phyloP scores from a whole-genome alignment of 768 basidiomycete genomes.

The Mycena albidolilacea region DNA sequence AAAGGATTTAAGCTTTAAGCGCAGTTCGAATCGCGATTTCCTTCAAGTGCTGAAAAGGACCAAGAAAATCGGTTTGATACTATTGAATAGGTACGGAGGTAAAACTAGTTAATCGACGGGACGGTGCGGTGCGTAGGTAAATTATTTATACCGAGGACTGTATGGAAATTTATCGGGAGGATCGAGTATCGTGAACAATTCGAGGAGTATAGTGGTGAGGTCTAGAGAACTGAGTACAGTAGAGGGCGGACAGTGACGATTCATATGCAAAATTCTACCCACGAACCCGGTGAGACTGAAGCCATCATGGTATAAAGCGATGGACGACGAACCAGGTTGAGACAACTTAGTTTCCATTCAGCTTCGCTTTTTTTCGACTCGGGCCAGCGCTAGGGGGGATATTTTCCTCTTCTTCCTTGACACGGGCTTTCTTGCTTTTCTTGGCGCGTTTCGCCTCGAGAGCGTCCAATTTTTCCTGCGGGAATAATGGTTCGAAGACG shows the following conservation, averaged over 20 bases:
- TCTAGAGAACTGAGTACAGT: neutral
- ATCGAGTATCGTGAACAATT: neutral
- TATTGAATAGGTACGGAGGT: neutral
- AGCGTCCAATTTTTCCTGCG: constrained; percentile 18
- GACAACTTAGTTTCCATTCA: neutral
- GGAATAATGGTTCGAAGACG: neutral
- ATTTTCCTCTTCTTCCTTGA: constrained; percentile 32
- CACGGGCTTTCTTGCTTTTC: neutral
- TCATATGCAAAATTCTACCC: neutral
- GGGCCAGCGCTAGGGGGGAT: constrained; percentile 6
- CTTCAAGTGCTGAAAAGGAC: neutral
- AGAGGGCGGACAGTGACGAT: neutral
- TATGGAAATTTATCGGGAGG: neutral
- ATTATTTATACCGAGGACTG: neutral
- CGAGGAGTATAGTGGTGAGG: neutral
- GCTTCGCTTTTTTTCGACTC: constrained; percentile 18
- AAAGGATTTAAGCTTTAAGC: no score
- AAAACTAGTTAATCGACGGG: constrained; percentile 17
- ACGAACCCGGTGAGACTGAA: constrained; percentile 1
- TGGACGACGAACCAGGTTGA: neutral
- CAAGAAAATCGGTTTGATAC: neutral
- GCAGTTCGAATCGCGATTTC: no score
- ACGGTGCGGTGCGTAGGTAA: neutral
- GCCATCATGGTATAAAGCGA: no score
- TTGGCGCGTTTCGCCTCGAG: constrained; percentile 24